These are phyloP conservation scores for Lavandula angustifolia DNA, from an alignment of 257 asterid genomes.

Conservation along the genomic window DNA sequence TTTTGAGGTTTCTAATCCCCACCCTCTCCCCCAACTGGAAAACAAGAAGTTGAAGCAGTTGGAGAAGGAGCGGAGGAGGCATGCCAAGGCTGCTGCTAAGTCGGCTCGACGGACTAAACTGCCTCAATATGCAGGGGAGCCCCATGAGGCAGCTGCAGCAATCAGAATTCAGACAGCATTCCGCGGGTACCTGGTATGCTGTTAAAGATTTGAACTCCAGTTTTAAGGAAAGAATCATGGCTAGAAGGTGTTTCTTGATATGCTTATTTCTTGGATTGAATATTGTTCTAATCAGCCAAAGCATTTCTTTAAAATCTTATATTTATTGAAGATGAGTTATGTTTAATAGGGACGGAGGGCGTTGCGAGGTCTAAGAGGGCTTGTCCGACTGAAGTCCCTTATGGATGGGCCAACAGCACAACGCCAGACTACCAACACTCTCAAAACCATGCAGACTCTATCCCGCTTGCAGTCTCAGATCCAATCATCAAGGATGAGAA, in stretches of 20 bases:
- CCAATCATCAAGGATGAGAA: slow-evolving; percentile 63
- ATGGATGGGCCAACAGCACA: slow-evolving; percentile 70
- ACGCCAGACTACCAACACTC: slow-evolving; percentile 74
- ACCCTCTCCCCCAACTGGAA: slow-evolving; percentile 48
- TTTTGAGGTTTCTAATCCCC: slow-evolving; percentile 44
- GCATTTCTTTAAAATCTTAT: slow-evolving; percentile 6
- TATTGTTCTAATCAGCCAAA: not conserved
- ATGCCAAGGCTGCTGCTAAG: slow-evolving; percentile 59
- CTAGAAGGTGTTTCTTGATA: not conserved
- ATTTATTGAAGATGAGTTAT: slow-evolving; percentile 9
- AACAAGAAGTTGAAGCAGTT: slow-evolving; percentile 45
- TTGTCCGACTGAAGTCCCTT: slow-evolving; percentile 78
- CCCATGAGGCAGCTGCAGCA: slow-evolving; percentile 70
- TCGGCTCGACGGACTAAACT: slow-evolving; percentile 44
- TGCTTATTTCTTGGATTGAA: not conserved
- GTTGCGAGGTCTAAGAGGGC: slow-evolving; percentile 76
- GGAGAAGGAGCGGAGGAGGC: slow-evolving; percentile 52
- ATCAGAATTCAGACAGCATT: slow-evolving; percentile 75
- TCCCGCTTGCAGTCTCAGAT: slow-evolving; percentile 85
- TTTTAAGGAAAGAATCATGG: not conserved
- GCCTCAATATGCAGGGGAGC: slow-evolving; percentile 47
- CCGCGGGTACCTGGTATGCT: slow-evolving; percentile 74
- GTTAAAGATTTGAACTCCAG: no score
- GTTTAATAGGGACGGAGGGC: slow-evolving; percentile 53
- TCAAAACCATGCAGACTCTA: slow-evolving; percentile 70